phyloP scores from a whole-genome alignment of 2,329 filamentous ascomycete species.

The Apiospora malaysiana region DNA sequence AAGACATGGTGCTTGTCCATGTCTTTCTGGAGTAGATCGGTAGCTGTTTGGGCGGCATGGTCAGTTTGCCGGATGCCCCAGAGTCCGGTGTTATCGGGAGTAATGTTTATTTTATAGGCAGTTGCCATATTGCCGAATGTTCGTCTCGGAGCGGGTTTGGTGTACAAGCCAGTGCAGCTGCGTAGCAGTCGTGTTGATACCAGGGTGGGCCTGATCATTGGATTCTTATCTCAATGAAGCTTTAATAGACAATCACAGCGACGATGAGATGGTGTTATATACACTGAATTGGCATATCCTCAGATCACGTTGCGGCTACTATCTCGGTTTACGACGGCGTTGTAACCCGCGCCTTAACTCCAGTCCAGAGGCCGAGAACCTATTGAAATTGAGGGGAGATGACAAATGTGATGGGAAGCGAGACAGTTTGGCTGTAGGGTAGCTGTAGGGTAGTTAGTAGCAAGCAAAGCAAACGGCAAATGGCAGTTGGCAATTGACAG shows the following conservation, averaged over 20 bases:
- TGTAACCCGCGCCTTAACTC: neutral
- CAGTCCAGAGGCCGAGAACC: neutral
- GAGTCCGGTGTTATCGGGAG: slow-evolving; percentile 56
- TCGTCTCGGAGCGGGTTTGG: neutral
- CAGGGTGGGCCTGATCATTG: neutral
- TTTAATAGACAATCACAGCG: neutral
- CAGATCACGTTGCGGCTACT: neutral
- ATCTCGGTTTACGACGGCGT: slow-evolving; percentile 1
- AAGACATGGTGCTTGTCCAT: slow-evolving; percentile 78
- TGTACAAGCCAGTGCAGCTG: neutral
- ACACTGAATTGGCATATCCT: neutral
- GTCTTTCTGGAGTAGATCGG: slow-evolving; percentile 77
- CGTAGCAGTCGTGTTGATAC: neutral
- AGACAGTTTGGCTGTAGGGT: neutral
- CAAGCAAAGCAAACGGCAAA: neutral
- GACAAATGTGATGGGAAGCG: neutral
- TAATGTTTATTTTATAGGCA: slow-evolving; percentile 54
- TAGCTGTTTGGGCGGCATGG: slow-evolving; percentile 66
- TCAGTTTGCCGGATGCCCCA: slow-evolving; percentile 54
- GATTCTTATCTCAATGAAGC: neutral
- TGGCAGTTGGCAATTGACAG: neutral
- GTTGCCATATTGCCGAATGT: slow-evolving; percentile 49
- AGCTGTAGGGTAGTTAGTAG: too few relatives aligned
- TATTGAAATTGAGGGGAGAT: neutral
- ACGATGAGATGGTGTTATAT: neutral